Percentiles rank a stretch among this genome's conserved stretches.
Evolutionary conservation across 1,284 basidiomycete species (phyloP).

Genomic region (Cutaneotrichosporon sp.): DNA sequence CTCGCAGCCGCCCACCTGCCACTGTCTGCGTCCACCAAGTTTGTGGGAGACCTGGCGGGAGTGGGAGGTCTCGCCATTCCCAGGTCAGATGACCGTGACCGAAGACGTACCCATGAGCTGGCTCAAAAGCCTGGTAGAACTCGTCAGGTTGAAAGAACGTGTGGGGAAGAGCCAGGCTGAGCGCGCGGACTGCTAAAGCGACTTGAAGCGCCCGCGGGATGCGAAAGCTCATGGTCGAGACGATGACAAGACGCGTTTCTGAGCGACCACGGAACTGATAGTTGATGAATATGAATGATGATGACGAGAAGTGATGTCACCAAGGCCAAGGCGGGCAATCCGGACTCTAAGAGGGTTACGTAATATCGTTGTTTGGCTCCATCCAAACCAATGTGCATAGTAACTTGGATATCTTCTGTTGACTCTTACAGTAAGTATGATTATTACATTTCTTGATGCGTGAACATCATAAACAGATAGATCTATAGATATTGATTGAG

Average conservation of each 20-base stretch:
- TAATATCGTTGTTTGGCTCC: not conserved
- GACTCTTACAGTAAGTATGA: no score
- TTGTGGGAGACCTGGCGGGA: constrained; percentile 56
- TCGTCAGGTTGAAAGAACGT: constrained; percentile 98
- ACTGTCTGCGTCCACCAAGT: constrained; percentile 49
- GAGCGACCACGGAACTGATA: not conserved
- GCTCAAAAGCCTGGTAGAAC: constrained; percentile 92
- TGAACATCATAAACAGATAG: no score
- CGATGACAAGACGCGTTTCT: not conserved
- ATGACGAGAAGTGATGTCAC: not conserved
- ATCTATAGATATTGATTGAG: no score
- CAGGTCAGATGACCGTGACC: constrained; percentile 91
- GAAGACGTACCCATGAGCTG: constrained; percentile 83
- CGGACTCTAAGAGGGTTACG: not conserved
- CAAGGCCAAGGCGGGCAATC: not conserved
- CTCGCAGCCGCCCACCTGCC: constrained; percentile 30
- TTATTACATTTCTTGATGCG: no score
- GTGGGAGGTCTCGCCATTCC: constrained; percentile 81
- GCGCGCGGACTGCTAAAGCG: constrained; percentile 50
- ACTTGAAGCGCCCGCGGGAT: not conserved
- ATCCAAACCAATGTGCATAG: not conserved
- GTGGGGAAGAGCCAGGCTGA: constrained; percentile 61
- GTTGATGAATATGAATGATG: not conserved
- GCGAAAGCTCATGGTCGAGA: not conserved
- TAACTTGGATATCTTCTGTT: no score